A percentile compares a stretch with the other conserved stretches of the same genome.
These are phyloP conservation scores for Wallacemonas rigidus DNA, from an alignment of 208 protist genomes.

Conservation along the genomic window DNA sequence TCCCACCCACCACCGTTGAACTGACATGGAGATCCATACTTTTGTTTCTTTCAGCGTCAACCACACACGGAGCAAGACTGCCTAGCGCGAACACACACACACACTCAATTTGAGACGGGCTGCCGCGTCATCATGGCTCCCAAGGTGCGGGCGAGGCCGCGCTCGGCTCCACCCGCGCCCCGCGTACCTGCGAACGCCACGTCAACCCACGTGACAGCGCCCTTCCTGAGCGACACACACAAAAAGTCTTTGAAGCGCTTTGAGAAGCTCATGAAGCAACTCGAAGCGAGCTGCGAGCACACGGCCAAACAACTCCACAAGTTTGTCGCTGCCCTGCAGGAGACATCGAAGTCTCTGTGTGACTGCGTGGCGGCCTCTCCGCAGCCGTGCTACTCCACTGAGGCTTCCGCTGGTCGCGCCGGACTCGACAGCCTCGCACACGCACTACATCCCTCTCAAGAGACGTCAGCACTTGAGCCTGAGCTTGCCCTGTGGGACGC, in stretches of 20 bases:
- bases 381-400: not conserved
- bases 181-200: not conserved
- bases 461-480: not conserved
- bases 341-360: not conserved
- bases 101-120: not conserved
- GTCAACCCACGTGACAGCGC: too few relatives aligned
- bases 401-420: not conserved
- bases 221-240: too few relatives aligned
- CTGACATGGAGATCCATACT: too few relatives aligned
- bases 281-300: not conserved
- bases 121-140: not conserved
- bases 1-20: too few relatives aligned
- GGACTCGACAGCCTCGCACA: not conserved
- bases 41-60: too few relatives aligned
- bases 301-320: not conserved
- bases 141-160: not conserved
- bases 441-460: not conserved
- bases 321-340: not conserved
- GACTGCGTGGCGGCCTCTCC: not conserved
- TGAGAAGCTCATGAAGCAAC: not conserved
- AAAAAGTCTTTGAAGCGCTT: not conserved
- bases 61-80: too few relatives aligned
- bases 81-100: too few relatives aligned
- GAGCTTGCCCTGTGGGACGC: not conserved
- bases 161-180: constrained; percentile 1